These are phyloP conservation scores for Cicer arietinum DNA, from an alignment of 306 rosid genomes.

Conservation along the genomic window DNA sequence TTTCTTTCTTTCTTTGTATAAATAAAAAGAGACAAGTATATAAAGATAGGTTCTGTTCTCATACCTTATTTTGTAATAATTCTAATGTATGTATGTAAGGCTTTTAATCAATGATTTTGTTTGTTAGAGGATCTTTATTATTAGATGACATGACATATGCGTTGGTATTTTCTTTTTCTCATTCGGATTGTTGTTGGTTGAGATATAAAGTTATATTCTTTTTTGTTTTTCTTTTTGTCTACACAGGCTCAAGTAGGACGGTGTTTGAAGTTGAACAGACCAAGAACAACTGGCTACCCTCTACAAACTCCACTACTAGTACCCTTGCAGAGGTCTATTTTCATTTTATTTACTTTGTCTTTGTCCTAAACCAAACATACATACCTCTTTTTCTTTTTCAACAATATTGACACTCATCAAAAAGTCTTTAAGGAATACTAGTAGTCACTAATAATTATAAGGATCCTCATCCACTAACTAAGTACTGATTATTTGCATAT, in stretches of 20 bases:
- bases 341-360: slow-evolving; percentile 41
- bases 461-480: slow-evolving; percentile 40
- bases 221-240: slow-evolving; percentile 69
- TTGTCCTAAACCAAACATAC: slow-evolving; percentile 20
- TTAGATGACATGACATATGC: background rate
- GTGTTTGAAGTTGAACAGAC: slow-evolving; percentile 71
- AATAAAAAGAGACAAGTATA: slow-evolving; percentile 19
- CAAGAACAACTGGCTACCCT: slow-evolving; percentile 79
- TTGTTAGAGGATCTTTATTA: slow-evolving; percentile 40
- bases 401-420: background rate
- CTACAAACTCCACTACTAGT: slow-evolving; percentile 58
- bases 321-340: slow-evolving; percentile 71
- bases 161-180: slow-evolving; percentile 32
- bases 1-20: slow-evolving; percentile 10
- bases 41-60: background rate
- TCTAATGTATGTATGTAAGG: too few relatives aligned
- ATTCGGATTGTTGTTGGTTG: slow-evolving; percentile 55
- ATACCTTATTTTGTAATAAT: slow-evolving; percentile 1
- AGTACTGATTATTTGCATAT: slow-evolving; percentile 52
- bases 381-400: slow-evolving; percentile 7
- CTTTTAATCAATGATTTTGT: slow-evolving; percentile 2
- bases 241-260: slow-evolving; percentile 71
- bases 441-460: background rate
- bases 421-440: slow-evolving; percentile 41
- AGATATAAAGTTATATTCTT: slow-evolving; percentile 64